These are phyloP conservation scores for Coemansia sp. DNA, from an alignment of 192 early-diverging fungal species.

Conservation along the genomic window DNA sequence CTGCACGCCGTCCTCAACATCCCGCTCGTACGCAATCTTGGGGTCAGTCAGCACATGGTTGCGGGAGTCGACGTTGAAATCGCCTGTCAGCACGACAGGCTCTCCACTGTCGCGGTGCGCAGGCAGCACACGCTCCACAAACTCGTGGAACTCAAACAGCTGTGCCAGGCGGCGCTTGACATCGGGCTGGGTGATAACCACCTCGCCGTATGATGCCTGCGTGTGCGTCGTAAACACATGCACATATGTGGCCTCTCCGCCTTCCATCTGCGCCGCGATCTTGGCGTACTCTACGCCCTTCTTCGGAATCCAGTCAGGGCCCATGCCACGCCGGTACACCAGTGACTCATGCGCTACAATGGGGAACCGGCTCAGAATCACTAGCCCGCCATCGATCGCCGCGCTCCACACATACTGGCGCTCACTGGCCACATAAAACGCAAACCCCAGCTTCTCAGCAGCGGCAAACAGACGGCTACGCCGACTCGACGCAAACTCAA, in stretches of 20 bases:
- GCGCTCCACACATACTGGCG: constrained; percentile 62
- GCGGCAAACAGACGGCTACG: constrained; percentile 61
- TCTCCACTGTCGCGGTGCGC: constrained; percentile 51
- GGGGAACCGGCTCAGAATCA: constrained; percentile 72
- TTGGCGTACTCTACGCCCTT: constrained; percentile 81
- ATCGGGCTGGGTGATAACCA: constrained; percentile 58
- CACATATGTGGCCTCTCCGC: constrained; percentile 31
- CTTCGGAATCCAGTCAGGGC: constrained; percentile 69
- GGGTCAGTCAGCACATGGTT: constrained; percentile 37
- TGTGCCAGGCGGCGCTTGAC: constrained; percentile 58
- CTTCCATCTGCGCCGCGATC: constrained; percentile 56
- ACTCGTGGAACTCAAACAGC: constrained; percentile 63
- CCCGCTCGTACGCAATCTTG: constrained; percentile 35
- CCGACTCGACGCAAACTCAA: constrained; percentile 65
- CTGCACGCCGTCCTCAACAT: constrained; percentile 48
- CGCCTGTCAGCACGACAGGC: constrained; percentile 63
- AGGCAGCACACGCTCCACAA: constrained; percentile 59
- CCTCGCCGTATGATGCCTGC: constrained; percentile 70
- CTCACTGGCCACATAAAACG: constrained; percentile 62
- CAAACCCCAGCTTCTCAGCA: constrained; percentile 68
- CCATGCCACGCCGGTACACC: constrained; percentile 64
- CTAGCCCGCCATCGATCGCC: constrained; percentile 74
- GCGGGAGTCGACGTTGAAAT: constrained; percentile 64
- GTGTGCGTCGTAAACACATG: constrained; percentile 84
- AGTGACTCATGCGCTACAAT: constrained; percentile 60